phyloP scores from a whole-genome alignment of 306 rosid genomes.

The Sindora glabra region DNA sequence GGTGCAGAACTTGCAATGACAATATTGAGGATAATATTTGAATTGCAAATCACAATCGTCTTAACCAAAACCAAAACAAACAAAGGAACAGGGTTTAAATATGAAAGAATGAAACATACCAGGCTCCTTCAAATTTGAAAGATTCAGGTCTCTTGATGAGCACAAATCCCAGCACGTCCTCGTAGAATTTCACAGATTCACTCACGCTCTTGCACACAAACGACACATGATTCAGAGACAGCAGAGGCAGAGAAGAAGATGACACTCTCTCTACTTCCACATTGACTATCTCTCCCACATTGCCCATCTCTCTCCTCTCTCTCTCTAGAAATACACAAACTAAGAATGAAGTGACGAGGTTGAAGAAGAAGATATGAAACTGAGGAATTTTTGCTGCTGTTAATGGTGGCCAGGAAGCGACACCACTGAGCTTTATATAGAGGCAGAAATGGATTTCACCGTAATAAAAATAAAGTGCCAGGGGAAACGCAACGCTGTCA shows the following conservation, averaged over 20 bases:
- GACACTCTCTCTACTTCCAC: background rate
- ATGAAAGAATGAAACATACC: too few relatives aligned
- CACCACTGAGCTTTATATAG: background rate
- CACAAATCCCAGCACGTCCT: slow-evolving; percentile 46
- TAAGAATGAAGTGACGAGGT: background rate
- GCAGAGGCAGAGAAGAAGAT: slow-evolving; percentile 26
- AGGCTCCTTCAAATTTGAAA: slow-evolving; percentile 67
- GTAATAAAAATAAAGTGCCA: too few relatives aligned
- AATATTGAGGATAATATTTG: too few relatives aligned
- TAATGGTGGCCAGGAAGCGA: too few relatives aligned
- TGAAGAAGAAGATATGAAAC: background rate
- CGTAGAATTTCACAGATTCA: slow-evolving; percentile 48
- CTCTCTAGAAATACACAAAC: background rate
- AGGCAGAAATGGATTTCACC: background rate
- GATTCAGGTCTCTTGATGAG: slow-evolving; percentile 66
- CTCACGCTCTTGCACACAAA: slow-evolving; percentile 44
- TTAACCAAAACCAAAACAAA: too few relatives aligned
- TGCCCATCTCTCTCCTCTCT: slow-evolving; percentile 23
- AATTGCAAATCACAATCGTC: background rate
- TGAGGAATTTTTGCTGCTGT: too few relatives aligned
- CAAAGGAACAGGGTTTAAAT: too few relatives aligned
- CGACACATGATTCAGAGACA: slow-evolving; percentile 58
- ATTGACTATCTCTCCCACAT: background rate
- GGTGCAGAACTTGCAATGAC: too few relatives aligned
- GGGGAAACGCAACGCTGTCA: too few relatives aligned